Evolutionary conservation across 371 early-diverging fungal species (phyloP).

Genomic region (Amoeboaphelidium protococcarum): DNA sequence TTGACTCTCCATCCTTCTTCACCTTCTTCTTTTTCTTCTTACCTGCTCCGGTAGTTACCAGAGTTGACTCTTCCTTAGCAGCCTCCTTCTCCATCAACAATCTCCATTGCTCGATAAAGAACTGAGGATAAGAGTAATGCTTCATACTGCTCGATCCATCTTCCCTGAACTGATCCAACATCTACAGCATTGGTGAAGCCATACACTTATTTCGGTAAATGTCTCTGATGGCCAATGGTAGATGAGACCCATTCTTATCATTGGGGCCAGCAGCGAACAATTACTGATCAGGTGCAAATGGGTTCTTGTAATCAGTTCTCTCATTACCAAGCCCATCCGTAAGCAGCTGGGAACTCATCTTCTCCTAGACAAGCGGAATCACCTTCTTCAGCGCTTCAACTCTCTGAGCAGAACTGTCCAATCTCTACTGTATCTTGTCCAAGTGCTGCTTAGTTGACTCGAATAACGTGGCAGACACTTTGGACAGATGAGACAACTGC

Average conservation of each 20-base stretch:
- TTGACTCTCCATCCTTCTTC: constrained; percentile 5
- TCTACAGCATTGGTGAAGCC: constrained; percentile 9
- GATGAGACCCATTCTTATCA: constrained; percentile 7
- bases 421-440: background rate
- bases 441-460: background rate
- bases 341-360: background rate
- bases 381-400: background rate
- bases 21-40: constrained; percentile 5
- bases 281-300: background rate
- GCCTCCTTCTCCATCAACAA: constrained; percentile 11
- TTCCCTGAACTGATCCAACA: constrained; percentile 12
- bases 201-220: constrained; percentile 12
- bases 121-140: constrained; percentile 16
- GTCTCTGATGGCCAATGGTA: constrained; percentile 5
- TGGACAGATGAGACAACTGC: background rate
- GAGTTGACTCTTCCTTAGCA: no score
- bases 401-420: background rate
- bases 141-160: constrained; percentile 14
- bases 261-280: no score
- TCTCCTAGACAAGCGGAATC: background rate
- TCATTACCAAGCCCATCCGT: background rate
- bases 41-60: no score
- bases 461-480: background rate
- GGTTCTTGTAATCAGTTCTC: background rate
- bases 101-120: constrained; percentile 21